A percentile compares a stretch with the other conserved stretches of the same genome.
phyloP scores from a whole-genome alignment of 202 grass and related monocot genomes.

The Digitaria exilis region DNA sequence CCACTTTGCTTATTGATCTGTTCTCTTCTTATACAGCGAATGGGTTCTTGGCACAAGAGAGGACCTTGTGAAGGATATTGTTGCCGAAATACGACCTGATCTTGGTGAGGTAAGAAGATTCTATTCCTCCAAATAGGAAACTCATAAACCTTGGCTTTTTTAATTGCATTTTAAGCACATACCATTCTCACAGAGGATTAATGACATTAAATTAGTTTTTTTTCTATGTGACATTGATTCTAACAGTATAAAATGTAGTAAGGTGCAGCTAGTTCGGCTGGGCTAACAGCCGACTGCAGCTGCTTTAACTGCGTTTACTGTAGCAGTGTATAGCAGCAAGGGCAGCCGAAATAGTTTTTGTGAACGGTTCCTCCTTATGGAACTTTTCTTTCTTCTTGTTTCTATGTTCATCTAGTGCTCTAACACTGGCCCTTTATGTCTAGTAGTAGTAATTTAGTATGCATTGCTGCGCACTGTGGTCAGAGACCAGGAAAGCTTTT shows the following conservation, averaged over 20 bases:
- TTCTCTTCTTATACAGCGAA: constrained; percentile 61
- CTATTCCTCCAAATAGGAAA: not conserved
- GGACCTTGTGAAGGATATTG: constrained; percentile 86
- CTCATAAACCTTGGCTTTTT: not conserved
- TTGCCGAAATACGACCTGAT: constrained; percentile 78
- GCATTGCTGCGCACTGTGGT: not conserved
- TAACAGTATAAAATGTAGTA: not conserved
- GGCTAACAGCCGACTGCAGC: too few species aligned
- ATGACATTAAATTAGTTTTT: constrained; percentile 5
- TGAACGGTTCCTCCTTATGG: not conserved
- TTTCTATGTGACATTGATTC: not conserved
- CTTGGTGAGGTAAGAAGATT: constrained; percentile 76
- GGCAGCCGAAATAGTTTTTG: constrained; percentile 35
- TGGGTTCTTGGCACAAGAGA: constrained; percentile 98
- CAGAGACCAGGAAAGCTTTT: not conserved
- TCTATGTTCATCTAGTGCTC: constrained; percentile 19
- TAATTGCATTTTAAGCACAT: not conserved
- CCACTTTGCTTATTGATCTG: constrained; percentile 28
- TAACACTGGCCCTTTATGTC: not conserved
- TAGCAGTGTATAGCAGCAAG: too few species aligned
- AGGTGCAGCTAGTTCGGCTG: too few species aligned
- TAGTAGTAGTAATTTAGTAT: not conserved
- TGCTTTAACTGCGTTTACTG: too few species aligned
- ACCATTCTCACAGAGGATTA: not conserved
- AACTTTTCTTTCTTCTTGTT: not conserved